A percentile compares a stretch with the other conserved stretches of the same genome.
phyloP scores from a whole-genome alignment of 2,329 filamentous ascomycete species.

The Botrytis porri region DNA sequence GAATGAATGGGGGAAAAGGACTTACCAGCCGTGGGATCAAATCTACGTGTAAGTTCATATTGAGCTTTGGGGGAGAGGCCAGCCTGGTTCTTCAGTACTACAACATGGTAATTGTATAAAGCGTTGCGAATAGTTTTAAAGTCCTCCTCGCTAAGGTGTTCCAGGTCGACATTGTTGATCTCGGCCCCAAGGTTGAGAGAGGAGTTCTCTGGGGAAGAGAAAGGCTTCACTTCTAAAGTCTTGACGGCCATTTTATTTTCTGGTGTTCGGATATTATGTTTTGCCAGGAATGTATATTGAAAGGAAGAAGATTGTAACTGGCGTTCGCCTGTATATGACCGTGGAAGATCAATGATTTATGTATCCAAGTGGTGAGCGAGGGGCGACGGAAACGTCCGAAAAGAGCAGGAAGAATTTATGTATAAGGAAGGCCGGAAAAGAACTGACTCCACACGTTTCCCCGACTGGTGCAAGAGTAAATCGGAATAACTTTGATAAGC shows the following conservation, averaged over 20 bases:
- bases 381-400: conserved; percentile 2
- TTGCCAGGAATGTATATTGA: not conserved
- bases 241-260: conserved; percentile 34
- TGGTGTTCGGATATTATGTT: not conserved
- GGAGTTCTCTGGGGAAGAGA: conserved; percentile 33
- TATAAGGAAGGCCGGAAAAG: not conserved
- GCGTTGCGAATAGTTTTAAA: conserved; percentile 62
- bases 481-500: not conserved
- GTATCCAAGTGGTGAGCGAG: not conserved
- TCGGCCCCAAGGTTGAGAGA: conserved; percentile 58
- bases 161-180: conserved; percentile 56
- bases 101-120: conserved; percentile 65
- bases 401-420: not conserved
- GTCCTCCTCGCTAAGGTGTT: conserved; percentile 61
- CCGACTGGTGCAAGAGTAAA: not conserved
- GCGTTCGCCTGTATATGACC: not conserved
- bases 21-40: conserved; percentile 58
- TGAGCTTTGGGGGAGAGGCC: conserved; percentile 66
- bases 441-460: not conserved
- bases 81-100: conserved; percentile 67
- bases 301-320: not conserved
- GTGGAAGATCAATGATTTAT: not conserved
- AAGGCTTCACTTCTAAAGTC: conserved; percentile 32
- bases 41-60: conserved; percentile 69
- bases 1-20: not conserved